Conservation (phyloP, 306 rosid species). For the Cyclanthera cordifolia region DNA sequence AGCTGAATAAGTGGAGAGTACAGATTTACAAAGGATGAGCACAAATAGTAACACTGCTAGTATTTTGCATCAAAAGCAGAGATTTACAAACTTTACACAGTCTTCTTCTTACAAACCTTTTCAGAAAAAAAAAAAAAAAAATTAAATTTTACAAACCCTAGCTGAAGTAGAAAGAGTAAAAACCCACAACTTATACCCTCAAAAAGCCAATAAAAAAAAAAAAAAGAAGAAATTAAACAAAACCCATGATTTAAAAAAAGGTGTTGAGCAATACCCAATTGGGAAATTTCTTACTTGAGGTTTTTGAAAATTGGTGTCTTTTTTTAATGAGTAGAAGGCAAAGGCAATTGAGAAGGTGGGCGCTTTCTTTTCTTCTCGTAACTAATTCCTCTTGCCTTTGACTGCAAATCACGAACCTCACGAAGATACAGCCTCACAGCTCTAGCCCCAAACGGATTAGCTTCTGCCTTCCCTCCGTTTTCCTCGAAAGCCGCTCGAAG, state of each 20-base stretch:
- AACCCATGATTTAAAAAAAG: background rate
- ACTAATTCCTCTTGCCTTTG: slow-evolving; percentile 15
- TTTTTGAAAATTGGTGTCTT: background rate
- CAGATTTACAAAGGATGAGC: background rate
- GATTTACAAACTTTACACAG: slow-evolving; percentile 11
- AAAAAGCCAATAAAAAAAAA: background rate
- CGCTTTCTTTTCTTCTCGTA: slow-evolving; percentile 18
- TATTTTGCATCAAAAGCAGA: slow-evolving; percentile 17
- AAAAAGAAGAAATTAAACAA: background rate
- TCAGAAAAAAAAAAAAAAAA: background rate
- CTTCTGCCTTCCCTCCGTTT: slow-evolving; percentile 13
- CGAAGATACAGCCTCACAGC: slow-evolving; percentile 18
- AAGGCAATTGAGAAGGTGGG: slow-evolving; percentile 5
- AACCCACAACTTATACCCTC: background rate
- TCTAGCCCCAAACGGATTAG: slow-evolving; percentile 17
- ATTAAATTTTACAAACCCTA: slow-evolving; percentile 14
- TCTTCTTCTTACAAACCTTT: slow-evolving; percentile 1
- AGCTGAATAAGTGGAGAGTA: background rate
- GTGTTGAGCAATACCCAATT: slow-evolving; percentile 12
- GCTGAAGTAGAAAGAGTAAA: background rate
- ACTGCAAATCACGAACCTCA: slow-evolving; percentile 15
- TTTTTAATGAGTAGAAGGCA: background rate
- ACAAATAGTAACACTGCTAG: slow-evolving; percentile 12
- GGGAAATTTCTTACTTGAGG: background rate
- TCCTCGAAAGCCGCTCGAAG: slow-evolving; percentile 15